phyloP scores from a whole-genome alignment of 352 stramenopile genomes.

The Blastocystis hominis region DNA sequence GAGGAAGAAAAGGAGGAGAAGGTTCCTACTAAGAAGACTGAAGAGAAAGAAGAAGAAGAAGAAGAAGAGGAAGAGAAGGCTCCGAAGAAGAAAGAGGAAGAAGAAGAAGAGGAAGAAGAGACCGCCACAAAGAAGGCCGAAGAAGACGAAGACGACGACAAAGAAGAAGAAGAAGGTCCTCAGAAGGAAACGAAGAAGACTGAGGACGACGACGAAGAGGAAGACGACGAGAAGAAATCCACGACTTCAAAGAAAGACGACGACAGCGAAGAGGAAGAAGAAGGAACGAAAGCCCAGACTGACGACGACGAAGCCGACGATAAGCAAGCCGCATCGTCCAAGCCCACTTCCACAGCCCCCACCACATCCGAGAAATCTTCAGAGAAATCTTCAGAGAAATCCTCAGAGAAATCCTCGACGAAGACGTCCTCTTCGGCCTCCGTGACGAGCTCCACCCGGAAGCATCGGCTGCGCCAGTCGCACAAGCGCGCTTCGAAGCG shows the following conservation, averaged over 20 bases:
- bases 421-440: background rate
- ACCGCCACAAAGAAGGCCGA: background rate
- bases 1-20: background rate
- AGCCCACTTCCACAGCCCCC: background rate
- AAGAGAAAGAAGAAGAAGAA: background rate
- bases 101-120: background rate
- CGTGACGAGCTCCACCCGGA: background rate
- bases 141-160: background rate
- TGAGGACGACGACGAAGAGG: background rate
- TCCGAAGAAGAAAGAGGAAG: background rate
- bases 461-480: background rate
- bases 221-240: background rate
- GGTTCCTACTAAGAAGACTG: background rate
- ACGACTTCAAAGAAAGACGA: background rate
- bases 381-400: background rate
- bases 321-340: background rate
- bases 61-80: background rate
- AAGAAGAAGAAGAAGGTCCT: slow-evolving; percentile 28
- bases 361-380: background rate
- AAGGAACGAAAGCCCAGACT: background rate
- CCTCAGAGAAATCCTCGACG: background rate
- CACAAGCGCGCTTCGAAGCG: background rate
- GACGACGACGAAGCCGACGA: background rate
- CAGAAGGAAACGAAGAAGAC: background rate
- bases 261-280: slow-evolving; percentile 12